A percentile compares a stretch with the other conserved stretches of the same genome.
Evolutionary conservation across 345 rosid species (phyloP).

Genomic region (Eucalyptus regnans): DNA sequence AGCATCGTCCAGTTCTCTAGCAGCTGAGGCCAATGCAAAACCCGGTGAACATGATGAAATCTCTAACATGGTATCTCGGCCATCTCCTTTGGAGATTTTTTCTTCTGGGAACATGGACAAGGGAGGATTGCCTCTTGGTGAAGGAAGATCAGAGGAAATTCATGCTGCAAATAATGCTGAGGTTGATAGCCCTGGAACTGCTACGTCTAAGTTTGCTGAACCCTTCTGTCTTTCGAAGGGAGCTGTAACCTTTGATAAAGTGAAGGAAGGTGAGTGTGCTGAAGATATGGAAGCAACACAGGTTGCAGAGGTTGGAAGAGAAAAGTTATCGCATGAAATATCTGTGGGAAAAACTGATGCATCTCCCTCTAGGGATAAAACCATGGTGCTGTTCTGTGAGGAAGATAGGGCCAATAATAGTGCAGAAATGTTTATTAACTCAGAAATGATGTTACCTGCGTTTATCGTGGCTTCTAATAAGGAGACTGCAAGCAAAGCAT

Average conservation of each 20-base stretch:
- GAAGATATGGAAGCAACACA: slow-evolving; percentile 9
- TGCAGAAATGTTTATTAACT: background rate
- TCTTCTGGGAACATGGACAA: slow-evolving; percentile 17
- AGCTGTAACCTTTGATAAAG: slow-evolving; percentile 7
- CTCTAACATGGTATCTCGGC: slow-evolving; percentile 11
- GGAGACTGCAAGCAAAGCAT: slow-evolving; percentile 43
- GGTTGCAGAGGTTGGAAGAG: background rate
- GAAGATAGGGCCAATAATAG: slow-evolving; percentile 6
- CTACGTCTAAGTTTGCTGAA: slow-evolving; percentile 49
- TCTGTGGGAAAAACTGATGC: background rate
- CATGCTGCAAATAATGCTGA: slow-evolving; percentile 35
- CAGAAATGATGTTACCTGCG: slow-evolving; percentile 23
- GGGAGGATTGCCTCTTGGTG: slow-evolving; percentile 16
- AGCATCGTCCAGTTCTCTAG: slow-evolving; percentile 18
- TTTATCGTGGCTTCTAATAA: slow-evolving; percentile 46
- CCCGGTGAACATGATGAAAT: slow-evolving; percentile 13
- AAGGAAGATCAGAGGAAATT: slow-evolving; percentile 21
- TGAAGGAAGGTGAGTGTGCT: slow-evolving; percentile 5
- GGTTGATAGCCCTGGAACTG: slow-evolving; percentile 58
- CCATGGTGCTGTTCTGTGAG: slow-evolving; percentile 3
- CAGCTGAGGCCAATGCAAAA: slow-evolving; percentile 4
- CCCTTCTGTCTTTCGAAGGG: slow-evolving; percentile 4
- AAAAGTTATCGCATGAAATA: background rate
- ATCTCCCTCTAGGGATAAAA: slow-evolving; percentile 1
- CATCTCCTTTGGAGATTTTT: slow-evolving; percentile 34